A percentile compares a stretch with the other conserved stretches of the same genome.
Conservation (phyloP, 805 yeast species). For the Pichia cabralensis region DNA sequence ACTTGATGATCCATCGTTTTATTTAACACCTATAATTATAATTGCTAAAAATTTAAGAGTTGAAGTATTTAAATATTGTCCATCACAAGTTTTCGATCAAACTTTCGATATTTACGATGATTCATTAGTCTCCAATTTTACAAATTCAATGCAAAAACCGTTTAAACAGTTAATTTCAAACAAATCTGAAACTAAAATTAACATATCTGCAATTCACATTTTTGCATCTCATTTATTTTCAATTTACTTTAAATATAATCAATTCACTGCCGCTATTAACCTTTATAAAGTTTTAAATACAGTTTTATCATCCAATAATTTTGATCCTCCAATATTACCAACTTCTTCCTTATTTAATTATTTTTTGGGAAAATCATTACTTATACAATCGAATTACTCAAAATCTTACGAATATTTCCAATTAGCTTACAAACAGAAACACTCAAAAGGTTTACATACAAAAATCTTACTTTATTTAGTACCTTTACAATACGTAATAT, state of each 20-base stretch:
- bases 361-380: slow-evolving; percentile 1
- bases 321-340: slow-evolving; percentile 1
- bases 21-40: slow-evolving; percentile 4
- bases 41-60: slow-evolving; percentile 2
- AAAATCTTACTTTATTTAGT: slow-evolving; percentile 1
- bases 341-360: slow-evolving; percentile 4
- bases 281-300: slow-evolving; percentile 6
- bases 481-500: background rate
- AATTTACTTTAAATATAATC: slow-evolving; percentile 5
- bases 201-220: slow-evolving; percentile 6
- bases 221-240: slow-evolving; percentile 7
- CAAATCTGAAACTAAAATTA: slow-evolving; percentile 5
- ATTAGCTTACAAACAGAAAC: slow-evolving; percentile 2
- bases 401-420: slow-evolving; percentile 2
- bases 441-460: background rate
- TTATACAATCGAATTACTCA: slow-evolving; percentile 4
- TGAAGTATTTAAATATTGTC: slow-evolving; percentile 1
- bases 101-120: background rate
- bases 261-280: slow-evolving; percentile 2
- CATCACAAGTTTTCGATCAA: too few species aligned
- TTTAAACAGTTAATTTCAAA: slow-evolving; percentile 5
- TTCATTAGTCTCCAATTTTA: background rate
- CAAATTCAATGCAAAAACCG: slow-evolving; percentile 6
- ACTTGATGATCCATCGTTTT: slow-evolving; percentile 5
- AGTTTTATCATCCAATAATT: slow-evolving; percentile 1